Evolutionary conservation across 116 monocot genomes (phyloP).

Genomic region (Iris pallida): DNA sequence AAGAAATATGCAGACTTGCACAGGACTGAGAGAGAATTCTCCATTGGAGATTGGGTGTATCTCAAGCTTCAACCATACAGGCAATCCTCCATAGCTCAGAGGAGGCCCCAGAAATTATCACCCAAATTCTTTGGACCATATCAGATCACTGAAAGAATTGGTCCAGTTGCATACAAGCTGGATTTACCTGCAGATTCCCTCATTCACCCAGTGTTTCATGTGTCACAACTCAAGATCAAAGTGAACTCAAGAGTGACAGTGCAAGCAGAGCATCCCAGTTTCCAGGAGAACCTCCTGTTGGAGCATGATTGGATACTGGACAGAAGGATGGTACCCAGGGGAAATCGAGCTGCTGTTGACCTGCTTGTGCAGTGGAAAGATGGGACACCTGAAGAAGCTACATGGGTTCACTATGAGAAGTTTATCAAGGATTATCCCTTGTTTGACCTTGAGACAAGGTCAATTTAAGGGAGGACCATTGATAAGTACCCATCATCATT

Average conservation of each 20-base stretch:
- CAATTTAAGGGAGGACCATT: background rate
- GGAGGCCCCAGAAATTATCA: too few relatives aligned
- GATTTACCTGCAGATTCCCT: too few relatives aligned
- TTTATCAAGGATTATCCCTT: background rate
- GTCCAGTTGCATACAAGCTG: too few relatives aligned
- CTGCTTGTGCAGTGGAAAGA: background rate
- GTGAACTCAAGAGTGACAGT: too few relatives aligned
- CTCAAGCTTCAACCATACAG: background rate
- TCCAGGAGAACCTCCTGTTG: too few relatives aligned
- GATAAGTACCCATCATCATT: too few relatives aligned
- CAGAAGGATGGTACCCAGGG: background rate
- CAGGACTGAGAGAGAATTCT: background rate
- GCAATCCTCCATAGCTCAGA: background rate
- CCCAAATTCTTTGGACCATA: too few relatives aligned
- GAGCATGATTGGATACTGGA: background rate
- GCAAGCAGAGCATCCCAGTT: too few relatives aligned
- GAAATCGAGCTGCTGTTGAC: background rate
- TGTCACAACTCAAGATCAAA: too few relatives aligned
- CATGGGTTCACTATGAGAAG: background rate
- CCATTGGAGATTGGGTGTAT: background rate
- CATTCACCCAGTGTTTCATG: too few relatives aligned
- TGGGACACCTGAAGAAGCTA: background rate
- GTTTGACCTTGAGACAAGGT: constrained; percentile 5
- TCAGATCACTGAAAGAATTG: too few relatives aligned
- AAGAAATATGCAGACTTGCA: background rate